phyloP scores from a whole-genome alignment of 495 filamentous ascomycete species.

The Aspergillus ellipticus region DNA sequence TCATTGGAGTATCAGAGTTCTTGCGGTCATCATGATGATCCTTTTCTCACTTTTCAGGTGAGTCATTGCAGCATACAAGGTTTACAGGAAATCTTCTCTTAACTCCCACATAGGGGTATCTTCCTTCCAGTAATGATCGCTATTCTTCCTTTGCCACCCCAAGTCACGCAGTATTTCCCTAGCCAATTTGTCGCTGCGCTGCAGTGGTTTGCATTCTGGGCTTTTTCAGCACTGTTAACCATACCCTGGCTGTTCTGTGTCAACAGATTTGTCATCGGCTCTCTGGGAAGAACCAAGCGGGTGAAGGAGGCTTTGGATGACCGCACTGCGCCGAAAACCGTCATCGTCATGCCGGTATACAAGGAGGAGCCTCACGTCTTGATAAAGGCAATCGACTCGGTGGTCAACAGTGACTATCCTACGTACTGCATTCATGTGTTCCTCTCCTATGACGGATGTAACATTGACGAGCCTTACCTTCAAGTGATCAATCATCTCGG shows the following conservation, averaged over 20 bases:
- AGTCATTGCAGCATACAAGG: constrained; percentile 9
- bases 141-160: constrained; percentile 77
- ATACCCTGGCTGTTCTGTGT: constrained; percentile 93
- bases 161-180: constrained; percentile 70
- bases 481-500: constrained; percentile 85
- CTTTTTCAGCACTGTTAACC: constrained; percentile 80
- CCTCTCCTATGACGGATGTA: constrained; percentile 89
- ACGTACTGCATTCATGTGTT: constrained; percentile 93
- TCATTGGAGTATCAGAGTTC: constrained; percentile 70
- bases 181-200: constrained; percentile 59
- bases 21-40: constrained; percentile 72
- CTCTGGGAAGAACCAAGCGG: constrained; percentile 72
- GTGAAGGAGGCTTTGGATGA: constrained; percentile 86
- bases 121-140: constrained; percentile 95
- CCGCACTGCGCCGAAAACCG: constrained; percentile 83
- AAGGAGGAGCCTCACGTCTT: constrained; percentile 87
- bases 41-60: constrained; percentile 75
- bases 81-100: background rate
- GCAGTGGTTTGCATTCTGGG: constrained; percentile 96
- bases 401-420: constrained; percentile 94
- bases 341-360: constrained; percentile 97
- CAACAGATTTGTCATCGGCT: constrained; percentile 82
- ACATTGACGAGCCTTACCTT: constrained; percentile 84
- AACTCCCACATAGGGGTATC: constrained; percentile 53
- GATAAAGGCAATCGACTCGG: constrained; percentile 83